Conservation (phyloP, 768 basidiomycete genomes). For the Psilocybe azurescens region DNA sequence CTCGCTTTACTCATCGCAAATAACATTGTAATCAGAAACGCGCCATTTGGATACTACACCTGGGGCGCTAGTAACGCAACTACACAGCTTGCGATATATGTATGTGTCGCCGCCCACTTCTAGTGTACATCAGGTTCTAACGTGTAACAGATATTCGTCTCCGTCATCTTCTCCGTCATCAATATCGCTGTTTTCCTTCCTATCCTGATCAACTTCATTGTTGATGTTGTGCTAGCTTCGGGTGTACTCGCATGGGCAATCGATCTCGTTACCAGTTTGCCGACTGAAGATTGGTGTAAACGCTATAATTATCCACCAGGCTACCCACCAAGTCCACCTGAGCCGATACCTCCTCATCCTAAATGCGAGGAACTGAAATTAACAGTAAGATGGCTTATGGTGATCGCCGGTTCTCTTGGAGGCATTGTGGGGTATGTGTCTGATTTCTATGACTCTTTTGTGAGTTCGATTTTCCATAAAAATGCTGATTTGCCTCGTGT, state of each 20-base stretch:
- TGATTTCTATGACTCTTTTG: background rate
- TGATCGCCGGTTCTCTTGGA: background rate
- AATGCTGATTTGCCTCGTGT: background rate
- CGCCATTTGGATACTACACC: background rate
- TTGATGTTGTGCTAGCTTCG: slow-evolving; percentile 5
- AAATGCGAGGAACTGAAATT: slow-evolving; percentile 1
- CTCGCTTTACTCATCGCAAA: background rate
- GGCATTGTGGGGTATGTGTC: slow-evolving; percentile 7
- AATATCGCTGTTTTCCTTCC: slow-evolving; percentile 2
- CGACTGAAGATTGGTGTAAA: slow-evolving; percentile 2
- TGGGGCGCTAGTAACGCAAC: background rate
- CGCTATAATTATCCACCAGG: background rate
- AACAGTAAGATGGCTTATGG: background rate
- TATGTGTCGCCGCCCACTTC: background rate
- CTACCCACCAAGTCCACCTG: background rate
- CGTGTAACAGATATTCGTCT: background rate
- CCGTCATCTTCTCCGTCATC: slow-evolving; percentile 4
- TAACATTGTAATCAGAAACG: background rate
- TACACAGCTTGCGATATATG: background rate
- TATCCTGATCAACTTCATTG: slow-evolving; percentile 8
- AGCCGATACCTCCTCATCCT: background rate
- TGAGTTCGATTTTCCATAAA: background rate
- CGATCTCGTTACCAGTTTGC: background rate
- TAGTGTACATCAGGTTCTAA: background rate
- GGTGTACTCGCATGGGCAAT: background rate